phyloP scores from a whole-genome alignment of 75 land plant genomes.

The Gnetum montanum region DNA sequence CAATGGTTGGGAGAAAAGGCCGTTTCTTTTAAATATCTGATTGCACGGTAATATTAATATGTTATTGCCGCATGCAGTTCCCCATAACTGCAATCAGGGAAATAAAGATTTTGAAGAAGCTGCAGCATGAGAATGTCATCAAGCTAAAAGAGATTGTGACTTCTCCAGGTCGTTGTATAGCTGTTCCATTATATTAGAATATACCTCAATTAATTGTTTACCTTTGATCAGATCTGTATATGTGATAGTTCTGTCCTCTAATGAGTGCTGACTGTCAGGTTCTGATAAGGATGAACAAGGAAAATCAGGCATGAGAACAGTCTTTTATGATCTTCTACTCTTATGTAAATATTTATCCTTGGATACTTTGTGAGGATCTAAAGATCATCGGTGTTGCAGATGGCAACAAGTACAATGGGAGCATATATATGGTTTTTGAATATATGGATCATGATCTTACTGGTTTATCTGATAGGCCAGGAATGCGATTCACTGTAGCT shows the following conservation, averaged over 20 bases:
- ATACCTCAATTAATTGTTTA: no score
- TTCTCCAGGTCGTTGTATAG: constrained; percentile 70
- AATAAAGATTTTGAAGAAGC: constrained; percentile 91
- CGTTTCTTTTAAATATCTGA: no score
- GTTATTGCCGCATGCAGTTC: constrained; percentile 59
- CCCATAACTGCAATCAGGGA: constrained; percentile 95
- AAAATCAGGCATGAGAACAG: constrained; percentile 26
- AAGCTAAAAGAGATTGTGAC: constrained; percentile 94
- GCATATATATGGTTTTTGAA: constrained; percentile 98
- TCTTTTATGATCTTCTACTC: not conserved
- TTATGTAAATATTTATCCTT: not conserved
- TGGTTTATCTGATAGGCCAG: constrained; percentile 93
- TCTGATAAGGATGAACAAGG: constrained; percentile 77
- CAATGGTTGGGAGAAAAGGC: no score
- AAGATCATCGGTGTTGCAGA: no score
- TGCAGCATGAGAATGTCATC: constrained; percentile 85
- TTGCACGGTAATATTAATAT: not conserved
- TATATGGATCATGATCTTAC: constrained; percentile 99
- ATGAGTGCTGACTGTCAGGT: constrained; percentile 30
- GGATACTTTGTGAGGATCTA: no score
- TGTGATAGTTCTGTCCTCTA: no score
- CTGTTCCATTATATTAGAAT: no score
- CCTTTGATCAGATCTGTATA: no score
- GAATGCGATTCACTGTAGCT: constrained; percentile 78
- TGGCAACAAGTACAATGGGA: constrained; percentile 82